phyloP scores from a whole-genome alignment of 2,329 filamentous ascomycete genomes.

The Cadophora sp. region DNA sequence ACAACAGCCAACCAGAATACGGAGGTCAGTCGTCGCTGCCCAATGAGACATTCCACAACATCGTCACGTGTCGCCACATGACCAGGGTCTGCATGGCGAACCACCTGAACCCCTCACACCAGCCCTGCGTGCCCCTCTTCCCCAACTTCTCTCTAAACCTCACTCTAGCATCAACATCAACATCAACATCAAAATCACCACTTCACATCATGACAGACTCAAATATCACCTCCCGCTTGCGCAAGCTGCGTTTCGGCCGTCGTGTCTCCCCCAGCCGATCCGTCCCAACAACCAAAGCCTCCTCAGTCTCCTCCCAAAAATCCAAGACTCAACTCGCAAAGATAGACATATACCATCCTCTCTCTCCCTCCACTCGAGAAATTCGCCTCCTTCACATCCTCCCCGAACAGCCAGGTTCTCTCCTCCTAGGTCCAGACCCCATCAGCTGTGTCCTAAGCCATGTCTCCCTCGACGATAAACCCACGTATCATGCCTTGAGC shows the following conservation, averaged over 20 bases:
- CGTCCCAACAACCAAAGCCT: slow-evolving; percentile 6
- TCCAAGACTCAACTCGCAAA: slow-evolving; percentile 6
- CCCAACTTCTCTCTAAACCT: not conserved
- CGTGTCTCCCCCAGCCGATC: not conserved
- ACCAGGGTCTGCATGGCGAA: slow-evolving; percentile 11
- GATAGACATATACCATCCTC: slow-evolving; percentile 11
- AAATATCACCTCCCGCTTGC: slow-evolving; percentile 7
- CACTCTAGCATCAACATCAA: not conserved
- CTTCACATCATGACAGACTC: slow-evolving; percentile 1
- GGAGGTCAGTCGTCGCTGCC: not conserved
- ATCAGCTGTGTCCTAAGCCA: slow-evolving; percentile 15
- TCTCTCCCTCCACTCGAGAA: not conserved
- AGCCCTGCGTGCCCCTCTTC: slow-evolving; percentile 4
- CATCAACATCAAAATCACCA: not conserved
- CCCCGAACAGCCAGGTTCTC: slow-evolving; percentile 10
- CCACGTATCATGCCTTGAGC: slow-evolving; percentile 13
- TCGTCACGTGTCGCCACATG: slow-evolving; percentile 14
- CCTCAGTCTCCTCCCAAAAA: slow-evolving; percentile 10
- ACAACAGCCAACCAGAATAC: slow-evolving; percentile 1
- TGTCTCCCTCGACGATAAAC: slow-evolving; percentile 6
- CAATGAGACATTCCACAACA: slow-evolving; percentile 2
- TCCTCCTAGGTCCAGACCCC: slow-evolving; percentile 7
- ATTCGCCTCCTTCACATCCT: slow-evolving; percentile 5
- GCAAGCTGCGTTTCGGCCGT: slow-evolving; percentile 8
- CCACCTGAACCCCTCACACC: not conserved